phyloP scores from a whole-genome alignment of 169 alveolate genomes.

The Plasmodium reichenowi region DNA sequence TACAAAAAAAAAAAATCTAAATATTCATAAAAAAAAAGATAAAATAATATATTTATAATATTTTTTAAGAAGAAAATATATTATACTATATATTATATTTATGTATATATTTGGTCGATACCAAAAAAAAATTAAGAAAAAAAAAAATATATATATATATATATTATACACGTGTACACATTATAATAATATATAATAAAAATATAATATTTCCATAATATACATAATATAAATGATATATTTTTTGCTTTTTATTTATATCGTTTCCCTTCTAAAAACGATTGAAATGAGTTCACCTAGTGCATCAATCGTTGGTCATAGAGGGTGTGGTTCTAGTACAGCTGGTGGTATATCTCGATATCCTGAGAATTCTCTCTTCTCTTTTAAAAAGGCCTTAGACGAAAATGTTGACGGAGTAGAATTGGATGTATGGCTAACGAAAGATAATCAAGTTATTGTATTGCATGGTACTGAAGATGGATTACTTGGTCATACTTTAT shows the following conservation, averaged over 20 bases:
- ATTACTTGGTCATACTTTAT: slow-evolving; percentile 25
- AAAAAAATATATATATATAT: neutral
- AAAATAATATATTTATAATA: no score
- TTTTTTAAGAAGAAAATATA: no score
- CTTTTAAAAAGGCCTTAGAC: slow-evolving; percentile 78
- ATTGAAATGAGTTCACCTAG: slow-evolving; percentile 1
- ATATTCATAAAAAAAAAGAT: no score
- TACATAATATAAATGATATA: neutral
- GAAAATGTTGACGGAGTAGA: slow-evolving; percentile 82
- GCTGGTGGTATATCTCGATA: slow-evolving; percentile 77
- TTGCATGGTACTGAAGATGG: slow-evolving; percentile 81
- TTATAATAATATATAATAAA: neutral
- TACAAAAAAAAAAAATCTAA: no score
- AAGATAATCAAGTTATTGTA: slow-evolving; percentile 78
- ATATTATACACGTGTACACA: neutral
- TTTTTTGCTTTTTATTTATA: neutral
- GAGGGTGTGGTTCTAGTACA: slow-evolving; percentile 85
- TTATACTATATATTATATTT: no score
- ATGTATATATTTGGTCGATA: no score
- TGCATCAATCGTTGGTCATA: slow-evolving; percentile 81
- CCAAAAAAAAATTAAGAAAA: no score
- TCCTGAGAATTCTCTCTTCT: slow-evolving; percentile 81
- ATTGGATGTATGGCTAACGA: slow-evolving; percentile 83
- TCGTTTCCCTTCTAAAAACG: neutral
- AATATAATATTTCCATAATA: neutral